phyloP scores from a whole-genome alignment of 139 green algal genomes.

The Ulvella scutata region DNA sequence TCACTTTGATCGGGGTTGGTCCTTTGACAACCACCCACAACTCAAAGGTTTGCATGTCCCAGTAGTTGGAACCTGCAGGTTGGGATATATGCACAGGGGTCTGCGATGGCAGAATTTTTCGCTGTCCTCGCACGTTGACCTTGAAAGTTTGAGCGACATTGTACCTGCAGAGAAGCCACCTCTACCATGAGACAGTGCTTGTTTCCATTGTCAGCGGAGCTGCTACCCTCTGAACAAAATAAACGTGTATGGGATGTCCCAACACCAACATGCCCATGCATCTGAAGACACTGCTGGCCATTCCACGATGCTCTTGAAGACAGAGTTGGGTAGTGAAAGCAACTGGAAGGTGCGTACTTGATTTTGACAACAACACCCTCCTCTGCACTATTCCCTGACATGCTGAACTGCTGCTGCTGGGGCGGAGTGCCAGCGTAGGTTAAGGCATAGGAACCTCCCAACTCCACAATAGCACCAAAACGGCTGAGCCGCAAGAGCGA shows the following conservation, averaged over 20 bases:
- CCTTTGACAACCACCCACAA: background rate
- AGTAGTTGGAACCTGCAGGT: background rate
- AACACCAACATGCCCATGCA: too few species aligned
- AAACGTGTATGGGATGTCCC: too few species aligned
- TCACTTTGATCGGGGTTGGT: background rate
- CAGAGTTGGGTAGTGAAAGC: too few species aligned
- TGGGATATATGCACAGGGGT: background rate
- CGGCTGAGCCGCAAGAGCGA: conserved; percentile 11
- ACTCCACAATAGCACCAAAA: conserved; percentile 7
- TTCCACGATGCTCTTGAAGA: background rate
- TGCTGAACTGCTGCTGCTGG: background rate
- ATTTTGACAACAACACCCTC: background rate
- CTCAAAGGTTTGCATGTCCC: background rate
- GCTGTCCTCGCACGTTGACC: background rate
- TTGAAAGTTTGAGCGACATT: background rate
- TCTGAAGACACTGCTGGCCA: background rate
- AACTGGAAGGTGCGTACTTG: too few species aligned
- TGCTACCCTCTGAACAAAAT: too few species aligned
- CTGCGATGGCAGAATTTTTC: background rate
- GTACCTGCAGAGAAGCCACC: background rate
- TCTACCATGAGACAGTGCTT: background rate
- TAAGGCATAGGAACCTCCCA: background rate
- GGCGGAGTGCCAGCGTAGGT: conserved; percentile 8
- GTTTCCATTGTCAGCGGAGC: too few species aligned
- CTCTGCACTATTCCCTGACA: background rate